Base-by-base conservation (phyloP, 495 filamentous ascomycete species). In the Lasiosphaeris hirsuta region DNA sequence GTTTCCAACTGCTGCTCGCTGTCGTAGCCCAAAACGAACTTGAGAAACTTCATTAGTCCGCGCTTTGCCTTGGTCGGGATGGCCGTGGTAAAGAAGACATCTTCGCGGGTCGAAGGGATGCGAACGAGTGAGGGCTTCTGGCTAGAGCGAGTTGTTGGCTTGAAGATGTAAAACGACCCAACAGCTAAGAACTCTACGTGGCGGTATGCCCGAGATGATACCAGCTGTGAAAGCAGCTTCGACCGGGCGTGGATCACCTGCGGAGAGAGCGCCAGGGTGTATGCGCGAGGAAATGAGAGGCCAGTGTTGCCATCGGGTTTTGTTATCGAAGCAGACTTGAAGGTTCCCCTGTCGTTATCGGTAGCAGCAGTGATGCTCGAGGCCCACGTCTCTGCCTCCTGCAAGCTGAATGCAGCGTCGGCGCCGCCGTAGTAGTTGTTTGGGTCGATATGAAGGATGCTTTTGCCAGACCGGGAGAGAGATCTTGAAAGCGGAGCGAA, bases 151-250 rank as follows among this genome's bases (percentile, higher is more conserved):
- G 63, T 38, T n/a, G 61, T 18, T 3, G 72, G 63, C 51, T 72
- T 66, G 66, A 87, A 86, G 37, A 96, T 84, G 83, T 87, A 97
- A 88, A 92, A 97, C 56, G 89, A 93, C 34, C 95, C 95, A 7
- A 97, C 88, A 5, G 94, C 91, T 58, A 92, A 84, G 70, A 97
- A 98, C 61, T 96, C 92, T 56, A 98, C 81, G 70, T 96, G 90
- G 35, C 83, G 83, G 60, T 95, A 89, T 51, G 95, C 86, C 59
- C 88, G 87, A 1, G 93, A 96, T 3, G 91, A 90, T 39, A 97
- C 86, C 38, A 98, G 80, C 57, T 85, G 78, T 5, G 83, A 79
- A 2, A 97, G 75, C 17, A 97, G 77, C 59, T 81, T 75, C 14
- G 90, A 94, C 43, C 86, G 86, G 43, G 89, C 83, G 68, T 97